Evolutionary conservation across 139 green algal species (phyloP).

Genomic region (Ulvella scutata): DNA sequence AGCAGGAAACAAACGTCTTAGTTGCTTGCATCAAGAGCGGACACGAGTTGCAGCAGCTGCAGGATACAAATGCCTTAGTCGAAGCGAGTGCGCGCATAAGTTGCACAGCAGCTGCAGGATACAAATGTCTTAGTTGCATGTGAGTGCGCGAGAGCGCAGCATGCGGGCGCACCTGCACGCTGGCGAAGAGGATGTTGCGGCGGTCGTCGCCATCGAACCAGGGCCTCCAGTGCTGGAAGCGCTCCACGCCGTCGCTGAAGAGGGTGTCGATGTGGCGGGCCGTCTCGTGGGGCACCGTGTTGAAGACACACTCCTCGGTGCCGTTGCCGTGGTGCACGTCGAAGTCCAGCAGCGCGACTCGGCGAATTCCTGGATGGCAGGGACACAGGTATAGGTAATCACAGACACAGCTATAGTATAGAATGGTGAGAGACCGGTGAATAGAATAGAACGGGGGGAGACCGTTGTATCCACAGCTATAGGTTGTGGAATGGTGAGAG

Average conservation of each 20-base stretch:
- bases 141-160: neutral
- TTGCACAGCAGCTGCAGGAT: neutral
- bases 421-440: too few species aligned
- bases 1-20: too few species aligned
- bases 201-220: slow-evolving; percentile 70
- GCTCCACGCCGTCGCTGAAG: slow-evolving; percentile 49
- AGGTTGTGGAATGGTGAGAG: too few species aligned
- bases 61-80: slow-evolving; percentile 6
- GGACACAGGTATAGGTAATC: neutral
- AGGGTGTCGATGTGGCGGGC: slow-evolving; percentile 33
- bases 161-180: slow-evolving; percentile 16
- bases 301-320: slow-evolving; percentile 49
- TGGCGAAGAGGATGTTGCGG: slow-evolving; percentile 81
- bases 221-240: slow-evolving; percentile 57
- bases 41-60: neutral
- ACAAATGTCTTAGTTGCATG: neutral
- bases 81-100: neutral
- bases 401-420: neutral
- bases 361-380: slow-evolving; percentile 30
- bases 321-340: slow-evolving; percentile 92
- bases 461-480: too few species aligned
- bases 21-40: too few species aligned
- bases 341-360: slow-evolving; percentile 81
- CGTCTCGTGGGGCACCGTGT: slow-evolving; percentile 23
- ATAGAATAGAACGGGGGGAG: too few species aligned